Conservation (phyloP, 2,329 filamentous ascomycete genomes). For the Trichoderma lentiforme region DNA sequence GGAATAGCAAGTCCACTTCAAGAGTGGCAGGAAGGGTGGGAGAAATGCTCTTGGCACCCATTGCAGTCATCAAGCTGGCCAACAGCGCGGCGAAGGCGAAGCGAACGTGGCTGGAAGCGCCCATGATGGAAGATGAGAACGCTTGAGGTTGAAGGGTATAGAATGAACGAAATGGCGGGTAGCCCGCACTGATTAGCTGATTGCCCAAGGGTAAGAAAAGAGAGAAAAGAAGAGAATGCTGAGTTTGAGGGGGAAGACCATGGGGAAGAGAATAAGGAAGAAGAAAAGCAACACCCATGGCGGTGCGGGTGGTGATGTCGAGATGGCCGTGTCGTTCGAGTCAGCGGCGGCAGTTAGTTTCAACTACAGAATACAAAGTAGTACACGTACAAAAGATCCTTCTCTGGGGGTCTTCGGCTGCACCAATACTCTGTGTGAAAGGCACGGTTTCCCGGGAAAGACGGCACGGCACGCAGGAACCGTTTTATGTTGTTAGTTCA, state of each 20-base stretch:
- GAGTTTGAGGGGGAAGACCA: background rate
- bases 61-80: background rate
- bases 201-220: background rate
- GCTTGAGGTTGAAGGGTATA: background rate
- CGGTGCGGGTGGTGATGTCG: background rate
- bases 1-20: slow-evolving; percentile 15
- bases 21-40: background rate
- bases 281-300: background rate
- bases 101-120: background rate
- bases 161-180: background rate
- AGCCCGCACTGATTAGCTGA: background rate
- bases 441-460: background rate
- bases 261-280: background rate
- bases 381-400: background rate
- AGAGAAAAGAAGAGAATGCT: background rate
- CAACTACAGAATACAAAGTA: background rate
- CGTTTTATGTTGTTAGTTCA: background rate
- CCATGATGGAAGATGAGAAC: background rate
- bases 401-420: background rate
- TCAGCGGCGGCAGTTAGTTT: background rate
- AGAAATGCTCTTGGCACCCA: background rate
- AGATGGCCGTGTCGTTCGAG: background rate
- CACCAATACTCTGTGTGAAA: background rate
- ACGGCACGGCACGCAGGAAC: background rate
- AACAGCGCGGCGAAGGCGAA: background rate